Conservation (phyloP, 345 rosid genomes). For the Brassica napus region DNA sequence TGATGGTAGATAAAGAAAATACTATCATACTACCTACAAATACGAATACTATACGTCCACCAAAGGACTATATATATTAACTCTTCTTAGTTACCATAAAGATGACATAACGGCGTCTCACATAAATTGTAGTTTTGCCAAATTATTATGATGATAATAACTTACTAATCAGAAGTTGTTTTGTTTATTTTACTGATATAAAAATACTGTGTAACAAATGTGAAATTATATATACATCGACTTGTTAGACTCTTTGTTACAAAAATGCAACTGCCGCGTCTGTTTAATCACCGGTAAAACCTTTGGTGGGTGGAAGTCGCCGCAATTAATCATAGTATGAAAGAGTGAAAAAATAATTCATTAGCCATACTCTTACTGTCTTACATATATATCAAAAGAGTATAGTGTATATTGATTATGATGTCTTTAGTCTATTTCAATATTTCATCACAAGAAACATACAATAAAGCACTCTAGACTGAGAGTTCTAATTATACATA, state of each 20-base stretch:
- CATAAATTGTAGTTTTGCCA: not conserved
- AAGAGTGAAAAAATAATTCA: not conserved
- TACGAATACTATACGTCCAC: not conserved
- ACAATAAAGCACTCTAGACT: not conserved
- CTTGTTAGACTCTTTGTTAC: not conserved
- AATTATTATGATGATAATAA: not conserved
- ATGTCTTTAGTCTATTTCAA: not conserved
- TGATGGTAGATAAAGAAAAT: not conserved
- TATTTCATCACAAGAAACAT: slow-evolving; percentile 6
- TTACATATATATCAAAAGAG: not conserved
- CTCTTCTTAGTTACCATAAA: not conserved
- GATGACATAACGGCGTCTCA: not conserved
- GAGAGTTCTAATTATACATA: not conserved
- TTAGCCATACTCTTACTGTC: not conserved
- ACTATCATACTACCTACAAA: not conserved
- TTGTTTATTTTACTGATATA: not conserved
- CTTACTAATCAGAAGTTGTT: not conserved
- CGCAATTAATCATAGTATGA: not conserved
- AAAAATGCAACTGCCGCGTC: not conserved
- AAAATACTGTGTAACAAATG: not conserved
- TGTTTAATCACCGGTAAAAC: not conserved
- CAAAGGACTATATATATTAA: not conserved
- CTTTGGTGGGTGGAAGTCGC: not conserved
- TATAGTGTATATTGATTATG: not conserved
- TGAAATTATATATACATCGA: not conserved